A percentile compares a stretch with the other conserved stretches of the same genome.
These are phyloP conservation scores for Mycena vulgaris DNA, from an alignment of 768 basidiomycete genomes.

Conservation along the genomic window DNA sequence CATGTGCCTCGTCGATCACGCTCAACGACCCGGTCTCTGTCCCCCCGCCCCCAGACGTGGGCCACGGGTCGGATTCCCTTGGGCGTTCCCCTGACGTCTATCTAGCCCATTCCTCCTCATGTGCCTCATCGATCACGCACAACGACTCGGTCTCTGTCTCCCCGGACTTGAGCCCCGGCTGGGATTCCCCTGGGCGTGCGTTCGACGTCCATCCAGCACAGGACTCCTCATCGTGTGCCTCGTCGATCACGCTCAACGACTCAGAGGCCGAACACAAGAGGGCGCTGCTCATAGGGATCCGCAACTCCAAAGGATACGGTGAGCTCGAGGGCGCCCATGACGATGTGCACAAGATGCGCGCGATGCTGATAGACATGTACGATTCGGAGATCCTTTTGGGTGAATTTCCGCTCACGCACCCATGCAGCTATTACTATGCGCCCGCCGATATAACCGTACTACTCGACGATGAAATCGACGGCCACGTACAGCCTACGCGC, in stretches of 20 bases:
- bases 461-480: slow-evolving; percentile 14
- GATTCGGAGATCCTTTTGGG: neutral
- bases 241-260: neutral
- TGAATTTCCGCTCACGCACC: neutral
- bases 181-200: too few relatives aligned
- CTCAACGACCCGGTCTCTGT: neutral
- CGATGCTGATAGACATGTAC: slow-evolving; percentile 1
- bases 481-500: slow-evolving; percentile 21
- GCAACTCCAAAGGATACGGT: neutral
- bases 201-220: neutral
- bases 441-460: slow-evolving; percentile 1
- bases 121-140: too few relatives aligned
- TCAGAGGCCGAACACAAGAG: neutral
- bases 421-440: slow-evolving; percentile 7
- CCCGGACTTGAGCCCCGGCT: too few relatives aligned
- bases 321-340: slow-evolving; percentile 3
- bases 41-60: too few relatives aligned
- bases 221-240: neutral
- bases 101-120: too few relatives aligned
- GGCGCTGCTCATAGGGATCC: slow-evolving; percentile 26
- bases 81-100: too few relatives aligned
- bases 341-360: slow-evolving; percentile 14
- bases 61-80: too few relatives aligned
- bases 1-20: neutral
- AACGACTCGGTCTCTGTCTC: too few relatives aligned